These are phyloP conservation scores for Lecanicillium sp. DNA, from an alignment of 2,329 filamentous ascomycete species.

Conservation along the genomic window DNA sequence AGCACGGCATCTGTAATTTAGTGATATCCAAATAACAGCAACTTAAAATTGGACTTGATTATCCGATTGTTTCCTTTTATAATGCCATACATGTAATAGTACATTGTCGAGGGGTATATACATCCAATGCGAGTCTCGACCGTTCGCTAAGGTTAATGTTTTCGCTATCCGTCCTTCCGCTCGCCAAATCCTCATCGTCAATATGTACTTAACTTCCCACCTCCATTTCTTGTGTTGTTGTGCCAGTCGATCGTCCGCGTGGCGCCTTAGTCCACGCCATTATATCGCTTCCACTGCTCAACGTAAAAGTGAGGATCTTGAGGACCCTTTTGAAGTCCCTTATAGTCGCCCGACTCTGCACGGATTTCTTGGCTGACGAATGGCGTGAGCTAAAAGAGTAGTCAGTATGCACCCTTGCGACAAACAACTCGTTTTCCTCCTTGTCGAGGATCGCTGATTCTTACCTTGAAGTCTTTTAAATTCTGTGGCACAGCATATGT, in stretches of 20 bases:
- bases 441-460: slow-evolving; percentile 11
- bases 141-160: too few relatives aligned
- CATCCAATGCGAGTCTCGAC: neutral
- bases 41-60: too few relatives aligned
- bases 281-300: slow-evolving; percentile 58
- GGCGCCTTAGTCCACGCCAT: slow-evolving; percentile 45
- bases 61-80: too few relatives aligned
- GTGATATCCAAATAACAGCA: too few relatives aligned
- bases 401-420: too few relatives aligned
- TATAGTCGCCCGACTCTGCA: slow-evolving; percentile 43
- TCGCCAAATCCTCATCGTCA: too few relatives aligned
- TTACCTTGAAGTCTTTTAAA: slow-evolving; percentile 64
- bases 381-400: slow-evolving; percentile 63
- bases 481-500: slow-evolving; percentile 75
- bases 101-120: slow-evolving; percentile 22
- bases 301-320: slow-evolving; percentile 55
- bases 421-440: too few relatives aligned
- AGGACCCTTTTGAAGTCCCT: slow-evolving; percentile 43
- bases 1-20: too few relatives aligned
- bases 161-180: too few relatives aligned
- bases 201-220: neutral
- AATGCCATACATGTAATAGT: slow-evolving; percentile 18
- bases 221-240: neutral
- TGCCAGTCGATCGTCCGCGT: too few relatives aligned
- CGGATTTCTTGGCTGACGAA: slow-evolving; percentile 61